These are phyloP conservation scores for Populus euphratica DNA, from an alignment of 345 rosid species.

Conservation along the genomic window DNA sequence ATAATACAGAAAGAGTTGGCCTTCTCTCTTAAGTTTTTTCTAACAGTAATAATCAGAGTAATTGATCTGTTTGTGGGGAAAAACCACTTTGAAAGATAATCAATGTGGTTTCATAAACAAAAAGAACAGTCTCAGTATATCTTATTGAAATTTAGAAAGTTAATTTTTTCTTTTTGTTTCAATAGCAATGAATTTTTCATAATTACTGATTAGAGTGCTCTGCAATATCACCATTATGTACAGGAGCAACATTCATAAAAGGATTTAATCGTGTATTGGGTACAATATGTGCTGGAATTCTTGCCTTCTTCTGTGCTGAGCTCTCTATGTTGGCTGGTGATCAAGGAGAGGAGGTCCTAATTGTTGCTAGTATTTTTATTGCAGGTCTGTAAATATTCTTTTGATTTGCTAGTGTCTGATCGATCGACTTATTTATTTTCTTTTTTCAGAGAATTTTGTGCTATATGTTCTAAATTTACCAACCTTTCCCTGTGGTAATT, in stretches of 20 bases:
- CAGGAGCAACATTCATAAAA: slow-evolving; percentile 81
- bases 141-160: too few species aligned
- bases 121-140: too few species aligned
- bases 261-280: slow-evolving; percentile 90
- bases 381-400: slow-evolving; percentile 48
- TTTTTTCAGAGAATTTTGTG: not conserved
- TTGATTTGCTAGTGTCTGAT: not conserved
- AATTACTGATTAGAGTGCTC: not conserved
- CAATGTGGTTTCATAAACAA: too few species aligned
- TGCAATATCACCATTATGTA: not conserved
- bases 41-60: too few species aligned
- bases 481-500: slow-evolving; percentile 1
- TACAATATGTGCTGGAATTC: slow-evolving; percentile 69
- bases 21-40: too few species aligned
- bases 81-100: too few species aligned
- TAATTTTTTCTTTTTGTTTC: not conserved
- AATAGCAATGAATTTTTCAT: not conserved
- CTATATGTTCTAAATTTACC: not conserved
- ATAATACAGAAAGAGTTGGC: too few species aligned
- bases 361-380: slow-evolving; percentile 58
- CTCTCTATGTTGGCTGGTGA: slow-evolving; percentile 43
- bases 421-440: too few species aligned
- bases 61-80: too few species aligned
- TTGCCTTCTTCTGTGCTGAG: slow-evolving; percentile 71
- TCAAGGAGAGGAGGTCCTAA: slow-evolving; percentile 42